Base-by-base conservation (phyloP, 176 grass and related monocot species). In the Triticum turgidum region DNA sequence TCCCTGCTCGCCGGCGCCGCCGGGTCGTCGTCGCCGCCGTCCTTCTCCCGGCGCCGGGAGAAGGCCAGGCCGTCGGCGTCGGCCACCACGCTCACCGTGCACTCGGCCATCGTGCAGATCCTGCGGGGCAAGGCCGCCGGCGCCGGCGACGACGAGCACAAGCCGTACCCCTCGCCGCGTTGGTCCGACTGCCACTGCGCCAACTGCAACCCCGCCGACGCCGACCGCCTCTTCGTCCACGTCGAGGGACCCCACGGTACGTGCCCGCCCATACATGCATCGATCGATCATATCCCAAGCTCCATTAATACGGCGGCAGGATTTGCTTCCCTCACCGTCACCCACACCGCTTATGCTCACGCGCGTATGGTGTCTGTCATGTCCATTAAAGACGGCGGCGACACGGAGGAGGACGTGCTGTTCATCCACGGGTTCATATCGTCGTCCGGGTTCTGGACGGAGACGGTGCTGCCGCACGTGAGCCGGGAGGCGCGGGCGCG, bases 131-230 rank as follows among this genome's bases (percentile, higher is more conserved):
- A 96, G 92, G 61, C 88, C 22, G 65, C 88, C 20, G 81, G 91
- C 56, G 73, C 7, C 49, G 78, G 44, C 18, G 73, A 25, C 61
- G 70, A 45, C 71, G 82, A 85, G 49, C 80, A 79, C 71, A 80
- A 76, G 58, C 81, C 92, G 17, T 88, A 85, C 72, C 76, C 68
- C 18, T 91, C 87, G 42, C 91, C 93, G 41, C 87, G 97, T 5
- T 99, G 97, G 97, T 96, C 94, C 42, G 97, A 99, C 97, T 99
- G 97, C 81, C 87, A 91, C 85, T 99, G 97, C 86, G 73, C 88
- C 42, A 88, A 88, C 88, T 99, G 97, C 94, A 99, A 92, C 66
- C 91, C 97, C 2, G 71, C 85, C 65, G 88, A 93, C 69, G 35
- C 65, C 3, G 87, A 84, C 78, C 85, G 88, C 8, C 97, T 99